Evolutionary conservation across 306 rosid genomes (phyloP).

Genomic region (Quercus bicolor): DNA sequence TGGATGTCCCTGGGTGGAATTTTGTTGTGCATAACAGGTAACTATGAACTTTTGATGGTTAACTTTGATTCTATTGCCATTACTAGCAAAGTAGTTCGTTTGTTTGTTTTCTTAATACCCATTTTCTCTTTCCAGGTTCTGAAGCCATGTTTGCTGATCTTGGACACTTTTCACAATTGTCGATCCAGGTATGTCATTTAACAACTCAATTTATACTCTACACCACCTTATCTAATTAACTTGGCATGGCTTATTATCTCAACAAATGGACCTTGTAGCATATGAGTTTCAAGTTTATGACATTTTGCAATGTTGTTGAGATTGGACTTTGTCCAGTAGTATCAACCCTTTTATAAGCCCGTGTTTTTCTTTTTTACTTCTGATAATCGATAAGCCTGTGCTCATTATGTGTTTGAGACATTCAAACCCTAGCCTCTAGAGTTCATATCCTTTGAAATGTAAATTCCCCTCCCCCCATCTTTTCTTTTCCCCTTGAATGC

Average conservation of each 20-base stretch:
- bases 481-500: no score
- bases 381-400: not conserved
- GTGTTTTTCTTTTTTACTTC: no score
- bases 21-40: slow-evolving; percentile 85
- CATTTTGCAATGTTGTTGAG: not conserved
- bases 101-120: slow-evolving; percentile 16
- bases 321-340: not conserved
- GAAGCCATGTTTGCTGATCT: slow-evolving; percentile 99
- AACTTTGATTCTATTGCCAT: slow-evolving; percentile 10
- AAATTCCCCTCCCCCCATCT: not conserved
- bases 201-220: not conserved
- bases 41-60: slow-evolving; percentile 23
- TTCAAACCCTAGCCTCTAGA: not conserved
- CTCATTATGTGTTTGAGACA: not conserved
- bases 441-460: not conserved
- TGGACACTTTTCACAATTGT: slow-evolving; percentile 88
- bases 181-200: slow-evolving; percentile 64
- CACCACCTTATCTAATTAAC: not conserved
- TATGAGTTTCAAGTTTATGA: not conserved
- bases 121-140: slow-evolving; percentile 51
- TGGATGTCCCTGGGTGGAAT: slow-evolving; percentile 96
- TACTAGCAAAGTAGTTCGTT: slow-evolving; percentile 6
- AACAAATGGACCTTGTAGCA: not conserved
- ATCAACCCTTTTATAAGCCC: not conserved
- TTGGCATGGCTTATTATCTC: not conserved